Evolutionary conservation across 345 rosid genomes (phyloP).

Genomic region (Eucalyptus tenuipes): DNA sequence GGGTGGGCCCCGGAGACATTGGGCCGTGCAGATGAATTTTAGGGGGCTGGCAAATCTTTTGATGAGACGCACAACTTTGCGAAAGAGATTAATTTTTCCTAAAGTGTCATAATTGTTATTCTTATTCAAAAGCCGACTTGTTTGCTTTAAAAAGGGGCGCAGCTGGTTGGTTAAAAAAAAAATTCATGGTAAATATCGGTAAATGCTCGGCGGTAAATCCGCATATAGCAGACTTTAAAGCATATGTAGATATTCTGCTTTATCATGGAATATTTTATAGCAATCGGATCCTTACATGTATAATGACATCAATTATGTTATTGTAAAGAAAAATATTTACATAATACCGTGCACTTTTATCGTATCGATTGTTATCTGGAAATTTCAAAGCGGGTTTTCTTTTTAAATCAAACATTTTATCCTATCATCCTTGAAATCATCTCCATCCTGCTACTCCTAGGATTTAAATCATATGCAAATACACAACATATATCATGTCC

Average conservation of each 20-base stretch:
- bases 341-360: not conserved
- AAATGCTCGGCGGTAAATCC: too few species aligned
- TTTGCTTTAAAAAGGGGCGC: too few species aligned
- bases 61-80: not conserved
- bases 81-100: not conserved
- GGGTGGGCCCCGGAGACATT: not conserved
- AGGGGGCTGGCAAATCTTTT: not conserved
- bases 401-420: not conserved
- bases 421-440: not conserved
- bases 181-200: not conserved
- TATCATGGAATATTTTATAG: not conserved
- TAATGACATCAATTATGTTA: too few species aligned
- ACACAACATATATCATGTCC: not conserved
- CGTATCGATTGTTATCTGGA: fast-evolving
- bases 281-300: fast-evolving
- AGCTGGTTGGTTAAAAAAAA: too few species aligned
- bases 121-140: too few species aligned
- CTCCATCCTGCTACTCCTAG: not conserved
- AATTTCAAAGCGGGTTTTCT: not conserved
- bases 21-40: not conserved
- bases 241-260: not conserved
- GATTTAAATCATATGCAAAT: too few species aligned
- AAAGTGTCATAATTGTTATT: too few species aligned
- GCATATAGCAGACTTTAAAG: not conserved
- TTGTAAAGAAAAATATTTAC: too few species aligned